Base-by-base conservation (phyloP, 2,329 filamentous ascomycete genomes). In the Magnaporthiopsis rhizophila region DNA sequence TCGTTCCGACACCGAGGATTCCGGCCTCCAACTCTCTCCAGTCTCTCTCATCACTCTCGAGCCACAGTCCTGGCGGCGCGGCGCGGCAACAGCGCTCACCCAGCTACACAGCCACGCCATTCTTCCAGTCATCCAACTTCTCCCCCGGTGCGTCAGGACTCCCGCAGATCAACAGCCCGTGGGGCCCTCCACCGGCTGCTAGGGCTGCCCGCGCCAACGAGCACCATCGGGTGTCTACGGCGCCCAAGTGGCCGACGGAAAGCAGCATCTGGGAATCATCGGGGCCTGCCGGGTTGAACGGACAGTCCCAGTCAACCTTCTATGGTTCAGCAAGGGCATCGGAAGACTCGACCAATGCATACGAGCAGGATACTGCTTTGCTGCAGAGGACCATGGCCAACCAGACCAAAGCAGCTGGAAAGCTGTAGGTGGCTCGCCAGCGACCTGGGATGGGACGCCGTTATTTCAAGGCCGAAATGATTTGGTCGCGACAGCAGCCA, bases 131-230 rank as follows among this genome's bases (percentile, higher is more conserved):
- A 15, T 70, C 69, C 24, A 67, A 71, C 63, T 70, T 71, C n/a
- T 72, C 72, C 32, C 67, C 68, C 11, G 65, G 65, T 15, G 66
- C 65, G 12, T 74, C 73, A 18, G 73, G 71, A 61, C 65, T 75
- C 36, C 73, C 74, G 8, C 69, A 68, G 2, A 72, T 75, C 38
- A 72, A 76, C 63, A 74, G 73, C 64, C 71, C 73, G 0, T 71
- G 68, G 65, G 73, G 72, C 15, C 21, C 74, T 30, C 69, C 71
- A 2, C 58, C 53, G 34, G 62, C 65, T 36, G 60, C 38, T 18
- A 38, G n/a, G 30, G 7, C 13, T 26, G 18, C 34, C 59, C 59
- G 45, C n/a, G 32, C 26, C 34, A n/a, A 24, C 24, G 34, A 61
- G 32, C 28, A 61, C 24, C 7, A 45, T 45, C n/a, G 59, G 24